A percentile compares a stretch with the other conserved stretches of the same genome.
These are phyloP conservation scores for Myriosclerotinia curreyana DNA, from an alignment of 2,329 filamentous ascomycete genomes.

Conservation along the genomic window DNA sequence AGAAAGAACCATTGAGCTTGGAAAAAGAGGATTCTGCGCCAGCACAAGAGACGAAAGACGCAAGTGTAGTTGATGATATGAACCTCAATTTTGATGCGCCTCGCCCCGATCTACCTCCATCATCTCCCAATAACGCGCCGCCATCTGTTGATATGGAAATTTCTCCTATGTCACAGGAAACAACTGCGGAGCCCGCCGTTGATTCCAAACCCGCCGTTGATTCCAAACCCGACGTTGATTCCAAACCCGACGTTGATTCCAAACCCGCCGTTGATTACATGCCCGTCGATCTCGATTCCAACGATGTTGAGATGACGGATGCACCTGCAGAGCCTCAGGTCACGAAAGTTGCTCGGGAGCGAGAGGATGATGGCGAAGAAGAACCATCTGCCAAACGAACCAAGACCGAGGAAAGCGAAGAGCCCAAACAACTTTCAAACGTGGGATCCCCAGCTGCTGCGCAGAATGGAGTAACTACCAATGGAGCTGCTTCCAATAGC, in stretches of 20 bases:
- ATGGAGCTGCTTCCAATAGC: conserved; percentile 28
- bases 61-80: conserved; percentile 13
- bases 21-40: not conserved
- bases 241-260: not conserved
- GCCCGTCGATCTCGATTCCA: conserved; percentile 9
- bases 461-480: conserved; percentile 23
- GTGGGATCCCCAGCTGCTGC: conserved; percentile 28
- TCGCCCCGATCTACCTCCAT: conserved; percentile 14
- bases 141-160: conserved; percentile 14
- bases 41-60: conserved; percentile 1
- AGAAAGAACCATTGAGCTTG: not conserved
- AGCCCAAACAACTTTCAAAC: conserved; percentile 26
- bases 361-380: conserved; percentile 67
- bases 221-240: too few species aligned
- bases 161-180: not conserved
- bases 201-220: not conserved
- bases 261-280: not conserved
- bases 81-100: conserved; percentile 20
- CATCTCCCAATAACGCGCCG: conserved; percentile 19
- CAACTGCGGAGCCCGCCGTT: not conserved
- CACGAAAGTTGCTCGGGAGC: conserved; percentile 66
- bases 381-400: conserved; percentile 77
- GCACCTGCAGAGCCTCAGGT: conserved; percentile 36
- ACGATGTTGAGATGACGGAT: conserved; percentile 40
- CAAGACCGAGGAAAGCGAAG: conserved; percentile 57